Base-by-base conservation (phyloP, 495 filamentous ascomycete genomes). In the Hypoxylon lienhwacheense region DNA sequence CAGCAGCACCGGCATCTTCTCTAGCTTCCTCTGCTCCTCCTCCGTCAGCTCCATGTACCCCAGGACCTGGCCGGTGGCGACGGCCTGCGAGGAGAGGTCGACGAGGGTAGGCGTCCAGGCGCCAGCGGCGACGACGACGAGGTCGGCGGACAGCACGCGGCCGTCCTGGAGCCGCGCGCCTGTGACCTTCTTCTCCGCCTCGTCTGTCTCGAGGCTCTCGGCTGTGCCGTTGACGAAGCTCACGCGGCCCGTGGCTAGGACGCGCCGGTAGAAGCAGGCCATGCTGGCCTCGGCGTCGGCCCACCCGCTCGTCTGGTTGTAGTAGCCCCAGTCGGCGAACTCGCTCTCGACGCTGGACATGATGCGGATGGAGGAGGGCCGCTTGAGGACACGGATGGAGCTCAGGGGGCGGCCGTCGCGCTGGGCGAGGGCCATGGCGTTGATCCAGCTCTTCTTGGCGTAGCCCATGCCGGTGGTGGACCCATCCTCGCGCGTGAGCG, bases 301-400 rank as follows among this genome's bases (percentile, higher is more conserved):
- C 92, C 91, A 97, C 1, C 93, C 93, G 42, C 81, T 85, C 0
- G 74, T 77, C 63, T 77, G 74, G 66, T 97, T 98, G 34, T 95
- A 67, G 70, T 98, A 98, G 1, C 92, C 92, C 55, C 80, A 78
- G 11, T 71, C 70, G 31, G 89, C 79, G 49, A 79, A 67, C 60
- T 72, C 64, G 50, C 80, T 74, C 40, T 77, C 71, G 1, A 76
- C 76, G 6, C 73, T 71, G 10, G 74, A 55, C 2, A 66, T 75
- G 42, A 64, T 73, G 58, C 73, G 60, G 32, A 86, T 77, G 6
- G 77, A 79, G 3, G 73, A 78, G 14, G 72, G 54, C 8, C 70
- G 69, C 0, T 73, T 72, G 11, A 87, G 62, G 50, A 80, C 75
- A 10, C 74, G 71, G 15, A 86, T 76, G 7, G 79, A 72, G 15